Evolutionary conservation across 2,329 filamentous ascomycete species (phyloP), one percentile per base, ranked within the genome.

Genomic region (Fusarium gaditjirri): DNA sequence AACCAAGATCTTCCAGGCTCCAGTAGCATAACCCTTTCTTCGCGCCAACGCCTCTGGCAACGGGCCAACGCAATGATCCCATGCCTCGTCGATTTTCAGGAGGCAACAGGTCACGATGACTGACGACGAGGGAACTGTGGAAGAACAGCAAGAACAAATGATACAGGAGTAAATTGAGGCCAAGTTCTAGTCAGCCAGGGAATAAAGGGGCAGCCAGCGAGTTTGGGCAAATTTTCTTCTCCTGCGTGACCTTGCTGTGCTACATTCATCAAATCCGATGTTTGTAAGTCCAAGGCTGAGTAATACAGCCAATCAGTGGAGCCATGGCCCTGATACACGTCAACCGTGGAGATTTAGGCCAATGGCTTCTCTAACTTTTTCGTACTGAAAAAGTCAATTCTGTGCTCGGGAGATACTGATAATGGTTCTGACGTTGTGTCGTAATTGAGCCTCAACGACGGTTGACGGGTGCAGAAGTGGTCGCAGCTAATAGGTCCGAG

Each of bases 401-500:
- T 55, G 33, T 56, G 11, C 27, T n/a, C 33, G 12, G n/a, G 19
- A 47, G 19, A 39, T 31, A n/a, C 27, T 38, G 33, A 47, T 21
- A 13, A 27, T 17, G 33, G 29, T 29, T 55, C 29, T 43, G 33
- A 36, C 38, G 23, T 39, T 16, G 25, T 39, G 38, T 52, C 44
- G 27, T 36, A 27, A 31, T 19, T 41, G 14, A 17, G 23, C n/a
- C 49, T 64, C 62, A 77, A 39, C 75, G 75, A 46, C 75, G 75
- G 47, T 38, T 58, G 27, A 73, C 72, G 19, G 76, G 60, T n/a
- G 66, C 74, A 50, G 73, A 73, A 49, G 74, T 70, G 29, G 71
- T 75, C 29, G 61, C 17, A 23, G 62, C 61, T n/a, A 74, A 43
- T 31, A 78, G 61, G 41, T 78, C 76, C n/a, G 72, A 61, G 61